These are phyloP conservation scores for Dillenia turbinata DNA, from an alignment of 164 flowering plant genomes.

Conservation along the genomic window DNA sequence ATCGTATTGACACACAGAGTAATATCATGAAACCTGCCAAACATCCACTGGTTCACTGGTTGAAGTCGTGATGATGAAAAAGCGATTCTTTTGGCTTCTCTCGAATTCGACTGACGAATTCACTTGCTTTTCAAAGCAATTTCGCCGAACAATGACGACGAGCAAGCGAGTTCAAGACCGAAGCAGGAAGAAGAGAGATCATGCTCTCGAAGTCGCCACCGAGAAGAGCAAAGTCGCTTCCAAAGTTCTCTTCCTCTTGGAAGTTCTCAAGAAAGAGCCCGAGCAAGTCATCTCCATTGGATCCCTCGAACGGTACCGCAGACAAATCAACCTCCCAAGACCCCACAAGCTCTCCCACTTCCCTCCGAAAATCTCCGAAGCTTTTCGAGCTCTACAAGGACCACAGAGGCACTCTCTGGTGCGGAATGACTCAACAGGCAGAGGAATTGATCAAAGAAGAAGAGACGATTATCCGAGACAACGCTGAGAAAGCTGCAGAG, in stretches of 20 bases:
- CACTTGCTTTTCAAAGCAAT: not conserved
- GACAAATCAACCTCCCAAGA: conserved; percentile 64
- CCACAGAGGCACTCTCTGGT: conserved; percentile 59
- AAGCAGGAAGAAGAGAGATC: conserved; percentile 66
- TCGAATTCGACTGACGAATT: too few relatives aligned
- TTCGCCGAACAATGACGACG: conserved; percentile 57
- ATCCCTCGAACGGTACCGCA: conserved; percentile 50
- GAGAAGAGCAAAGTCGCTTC: conserved; percentile 66
- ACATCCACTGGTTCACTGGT: too few relatives aligned
- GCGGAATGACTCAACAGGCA: conserved; percentile 73
- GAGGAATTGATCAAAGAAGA: conserved; percentile 75
- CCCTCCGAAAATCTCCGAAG: conserved; percentile 65
- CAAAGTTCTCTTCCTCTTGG: conserved; percentile 57
- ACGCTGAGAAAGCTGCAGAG: conserved; percentile 62
- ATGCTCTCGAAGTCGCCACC: conserved; percentile 63
- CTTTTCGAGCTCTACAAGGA: conserved; percentile 82
- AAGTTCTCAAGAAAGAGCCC: conserved; percentile 57
- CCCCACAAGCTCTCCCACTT: conserved; percentile 74
- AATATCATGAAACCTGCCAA: too few relatives aligned
- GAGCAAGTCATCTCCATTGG: conserved; percentile 60
- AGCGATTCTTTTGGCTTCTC: too few relatives aligned
- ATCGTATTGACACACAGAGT: too few relatives aligned
- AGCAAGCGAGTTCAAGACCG: conserved; percentile 76
- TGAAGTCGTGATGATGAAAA: too few relatives aligned
- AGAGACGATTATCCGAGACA: conserved; percentile 36